Conservation (phyloP, 1,139 yeast genomes). For the Saccharomyces hybrid region DNA sequence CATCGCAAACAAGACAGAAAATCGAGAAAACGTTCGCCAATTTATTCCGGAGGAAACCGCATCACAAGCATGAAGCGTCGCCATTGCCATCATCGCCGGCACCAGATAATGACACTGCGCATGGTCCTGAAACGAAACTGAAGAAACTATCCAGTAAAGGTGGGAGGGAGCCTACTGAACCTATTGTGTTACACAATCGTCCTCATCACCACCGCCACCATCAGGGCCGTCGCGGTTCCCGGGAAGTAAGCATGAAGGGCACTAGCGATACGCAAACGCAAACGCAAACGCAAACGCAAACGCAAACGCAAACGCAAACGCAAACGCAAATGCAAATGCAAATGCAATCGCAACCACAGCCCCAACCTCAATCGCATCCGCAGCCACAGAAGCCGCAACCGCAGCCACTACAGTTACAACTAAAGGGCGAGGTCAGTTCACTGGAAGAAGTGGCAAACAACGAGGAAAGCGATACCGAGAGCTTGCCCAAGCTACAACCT, state of each 20-base stretch:
- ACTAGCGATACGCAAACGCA: neutral
- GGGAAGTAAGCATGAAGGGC: neutral
- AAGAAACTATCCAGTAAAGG: neutral
- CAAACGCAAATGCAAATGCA: too few relatives aligned
- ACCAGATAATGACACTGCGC: neutral
- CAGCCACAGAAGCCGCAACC: too few relatives aligned
- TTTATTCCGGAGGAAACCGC: conserved; percentile 3
- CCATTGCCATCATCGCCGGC: neutral
- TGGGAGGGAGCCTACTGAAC: neutral
- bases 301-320: too few relatives aligned
- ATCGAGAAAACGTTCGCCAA: conserved; percentile 4
- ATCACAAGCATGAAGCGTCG: conserved; percentile 2
- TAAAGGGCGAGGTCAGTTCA: neutral
- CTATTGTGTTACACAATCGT: neutral
- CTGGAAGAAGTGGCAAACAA: neutral
- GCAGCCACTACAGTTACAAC: neutral
- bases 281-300: too few relatives aligned
- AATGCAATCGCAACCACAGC: too few relatives aligned
- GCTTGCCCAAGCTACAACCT: conserved; percentile 13
- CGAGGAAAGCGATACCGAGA: conserved; percentile 1
- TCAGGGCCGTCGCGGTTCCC: neutral
- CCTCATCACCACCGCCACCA: neutral
- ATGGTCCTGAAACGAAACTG: neutral
- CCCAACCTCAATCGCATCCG: too few relatives aligned
- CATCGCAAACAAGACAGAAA: neutral